Conservation (phyloP, 164 flowering plant genomes). For the Liriodendron chinense region DNA sequence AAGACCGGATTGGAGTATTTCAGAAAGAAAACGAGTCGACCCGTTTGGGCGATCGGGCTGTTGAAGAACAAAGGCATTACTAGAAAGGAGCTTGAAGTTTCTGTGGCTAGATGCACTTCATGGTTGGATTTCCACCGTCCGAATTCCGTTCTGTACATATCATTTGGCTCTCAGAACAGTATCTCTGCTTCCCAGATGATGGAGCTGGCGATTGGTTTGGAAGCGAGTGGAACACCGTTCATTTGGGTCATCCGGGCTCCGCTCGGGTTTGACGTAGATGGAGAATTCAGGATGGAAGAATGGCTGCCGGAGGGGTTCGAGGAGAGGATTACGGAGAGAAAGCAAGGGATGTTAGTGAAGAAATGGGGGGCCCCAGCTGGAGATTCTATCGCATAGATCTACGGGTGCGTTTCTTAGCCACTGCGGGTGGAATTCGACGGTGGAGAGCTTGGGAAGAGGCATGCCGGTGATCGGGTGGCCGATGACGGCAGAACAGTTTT, state of each 20-base stretch:
- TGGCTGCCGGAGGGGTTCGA: conserved; percentile 37
- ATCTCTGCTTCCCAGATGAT: conserved; percentile 29
- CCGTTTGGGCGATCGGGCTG: conserved; percentile 13
- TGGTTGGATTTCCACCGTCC: conserved; percentile 11
- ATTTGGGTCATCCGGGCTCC: conserved; percentile 39
- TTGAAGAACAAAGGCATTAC: background rate
- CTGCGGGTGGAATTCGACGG: conserved; percentile 21
- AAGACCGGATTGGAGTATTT: conserved; percentile 8
- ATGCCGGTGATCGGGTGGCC: conserved; percentile 25
- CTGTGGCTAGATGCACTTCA: background rate
- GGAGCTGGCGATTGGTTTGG: conserved; percentile 33
- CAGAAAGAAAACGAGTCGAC: background rate
- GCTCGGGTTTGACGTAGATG: conserved; percentile 10
- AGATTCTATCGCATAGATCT: conserved; percentile 11
- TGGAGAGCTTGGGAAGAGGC: conserved; percentile 20
- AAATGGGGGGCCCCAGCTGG: conserved; percentile 27
- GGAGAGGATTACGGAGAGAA: conserved; percentile 6
- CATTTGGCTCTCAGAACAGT: conserved; percentile 28
- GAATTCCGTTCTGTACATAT: conserved; percentile 11
- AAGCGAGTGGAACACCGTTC: conserved; percentile 18
- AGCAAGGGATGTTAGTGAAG: conserved; percentile 23
- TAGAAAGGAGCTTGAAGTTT: conserved; percentile 12
- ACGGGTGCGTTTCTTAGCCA: conserved; percentile 19
- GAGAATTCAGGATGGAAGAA: conserved; percentile 16
- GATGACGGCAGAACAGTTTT: conserved; percentile 16